Evolutionary conservation across 495 filamentous ascomycete genomes (phyloP).

Genomic region (Chaetomium cochliodes): DNA sequence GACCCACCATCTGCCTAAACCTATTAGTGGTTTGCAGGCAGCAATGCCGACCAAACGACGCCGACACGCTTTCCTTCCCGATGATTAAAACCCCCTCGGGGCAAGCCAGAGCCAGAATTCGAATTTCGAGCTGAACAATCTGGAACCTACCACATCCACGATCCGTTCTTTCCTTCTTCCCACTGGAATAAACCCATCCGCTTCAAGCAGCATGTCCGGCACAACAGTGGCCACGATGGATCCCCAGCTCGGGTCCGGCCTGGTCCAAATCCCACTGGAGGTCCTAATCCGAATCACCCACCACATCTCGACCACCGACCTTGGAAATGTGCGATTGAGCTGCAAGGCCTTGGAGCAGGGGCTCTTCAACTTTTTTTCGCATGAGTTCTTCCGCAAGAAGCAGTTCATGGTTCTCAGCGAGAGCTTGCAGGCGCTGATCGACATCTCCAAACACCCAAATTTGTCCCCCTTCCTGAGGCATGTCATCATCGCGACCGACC

Average conservation of each 20-base stretch:
- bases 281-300: constrained; percentile 44
- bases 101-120: neutral
- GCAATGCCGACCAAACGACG: neutral
- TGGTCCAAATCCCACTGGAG: constrained; percentile 41
- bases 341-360: constrained; percentile 47
- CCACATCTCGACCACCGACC: constrained; percentile 45
- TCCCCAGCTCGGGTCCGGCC: constrained; percentile 12
- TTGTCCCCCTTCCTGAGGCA: constrained; percentile 43
- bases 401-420: constrained; percentile 53
- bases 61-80: neutral
- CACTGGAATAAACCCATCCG: neutral
- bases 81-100: constrained; percentile 5
- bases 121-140: neutral
- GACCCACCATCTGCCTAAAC: constrained; percentile 3
- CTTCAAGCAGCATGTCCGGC: constrained; percentile 1
- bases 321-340: constrained; percentile 45
- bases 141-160: too few species aligned
- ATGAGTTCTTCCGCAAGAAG: constrained; percentile 56
- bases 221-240: constrained; percentile 3
- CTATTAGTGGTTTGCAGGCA: neutral
- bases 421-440: constrained; percentile 51
- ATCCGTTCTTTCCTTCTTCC: neutral
- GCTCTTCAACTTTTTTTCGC: constrained; percentile 47
- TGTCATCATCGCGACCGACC: constrained; percentile 51
- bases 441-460: constrained; percentile 52